Conservation (phyloP, 225 moss, liverwort and hornwort genomes). For the Sphagnum tenellum region DNA sequence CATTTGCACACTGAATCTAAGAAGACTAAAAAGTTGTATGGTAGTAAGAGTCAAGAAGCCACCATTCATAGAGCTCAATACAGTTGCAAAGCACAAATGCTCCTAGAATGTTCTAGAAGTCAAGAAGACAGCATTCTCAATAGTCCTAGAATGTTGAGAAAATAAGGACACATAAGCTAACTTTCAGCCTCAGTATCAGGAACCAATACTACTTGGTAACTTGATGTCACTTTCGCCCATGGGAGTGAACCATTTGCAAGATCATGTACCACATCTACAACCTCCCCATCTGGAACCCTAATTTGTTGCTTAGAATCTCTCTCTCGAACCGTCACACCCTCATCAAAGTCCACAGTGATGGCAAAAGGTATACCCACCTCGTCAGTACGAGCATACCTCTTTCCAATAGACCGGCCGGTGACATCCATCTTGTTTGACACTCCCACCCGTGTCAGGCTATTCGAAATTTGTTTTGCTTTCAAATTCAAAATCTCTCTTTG, state of each 20-base stretch:
- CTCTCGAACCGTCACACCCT: constrained; percentile 74
- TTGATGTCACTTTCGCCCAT: constrained; percentile 47
- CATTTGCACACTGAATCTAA: no score
- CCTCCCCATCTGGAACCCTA: constrained; percentile 49
- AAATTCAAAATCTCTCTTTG: constrained; percentile 58
- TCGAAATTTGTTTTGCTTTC: constrained; percentile 39
- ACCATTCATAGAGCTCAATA: no score
- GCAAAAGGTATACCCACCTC: constrained; percentile 93
- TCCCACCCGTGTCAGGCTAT: constrained; percentile 54
- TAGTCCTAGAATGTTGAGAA: no score
- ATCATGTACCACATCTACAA: constrained; percentile 51
- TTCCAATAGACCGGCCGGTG: constrained; percentile 83
- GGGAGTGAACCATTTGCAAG: constrained; percentile 52
- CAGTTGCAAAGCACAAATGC: no score
- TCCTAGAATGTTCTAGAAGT: no score
- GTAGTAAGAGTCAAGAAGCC: no score
- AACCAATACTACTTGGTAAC: constrained; percentile 25
- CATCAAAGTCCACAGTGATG: constrained; percentile 53
- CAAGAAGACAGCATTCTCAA: no score
- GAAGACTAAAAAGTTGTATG: no score
- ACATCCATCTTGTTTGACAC: constrained; percentile 82
- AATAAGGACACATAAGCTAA: no score
- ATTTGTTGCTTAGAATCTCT: constrained; percentile 86
- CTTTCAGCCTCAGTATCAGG: neutral
- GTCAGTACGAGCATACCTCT: constrained; percentile 81